Conservation (phyloP, 208 protist species). For the Novymonas esmeraldas region DNA sequence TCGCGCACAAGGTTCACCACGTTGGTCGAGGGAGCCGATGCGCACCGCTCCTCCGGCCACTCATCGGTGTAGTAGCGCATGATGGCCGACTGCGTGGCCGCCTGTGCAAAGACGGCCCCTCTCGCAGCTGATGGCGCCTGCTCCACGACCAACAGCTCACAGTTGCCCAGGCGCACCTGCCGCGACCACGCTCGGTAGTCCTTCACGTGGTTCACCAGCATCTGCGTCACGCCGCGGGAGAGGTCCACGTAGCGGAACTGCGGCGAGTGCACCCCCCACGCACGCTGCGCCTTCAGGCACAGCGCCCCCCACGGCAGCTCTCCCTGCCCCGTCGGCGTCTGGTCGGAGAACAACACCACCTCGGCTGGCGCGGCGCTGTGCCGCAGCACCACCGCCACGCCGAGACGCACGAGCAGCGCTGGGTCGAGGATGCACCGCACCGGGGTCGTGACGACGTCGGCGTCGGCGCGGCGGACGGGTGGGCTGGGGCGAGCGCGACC, state of each 20-base stretch:
- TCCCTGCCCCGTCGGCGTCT: constrained; percentile 7
- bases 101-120: background rate
- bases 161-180: constrained; percentile 2
- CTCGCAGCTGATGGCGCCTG: constrained; percentile 6
- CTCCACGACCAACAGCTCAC: constrained; percentile 17
- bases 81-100: background rate
- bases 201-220: constrained; percentile 16
- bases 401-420: background rate
- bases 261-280: constrained; percentile 15
- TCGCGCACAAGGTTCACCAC: constrained; percentile 10
- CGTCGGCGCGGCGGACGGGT: constrained; percentile 10
- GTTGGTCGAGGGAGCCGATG: background rate
- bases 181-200: constrained; percentile 9
- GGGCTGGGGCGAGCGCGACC: constrained; percentile 2
- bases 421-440: constrained; percentile 14
- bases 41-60: constrained; percentile 9
- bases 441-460: constrained; percentile 7
- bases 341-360: constrained; percentile 13
- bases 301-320: constrained; percentile 14
- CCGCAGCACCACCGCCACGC: constrained; percentile 13
- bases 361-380: constrained; percentile 19
- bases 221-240: constrained; percentile 1
- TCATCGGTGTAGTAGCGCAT: constrained; percentile 3
- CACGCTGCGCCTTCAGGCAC: constrained; percentile 11
- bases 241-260: constrained; percentile 23